These are phyloP conservation scores for Lachancea sp. DNA, from an alignment of 805 yeast genomes.

Conservation along the genomic window DNA sequence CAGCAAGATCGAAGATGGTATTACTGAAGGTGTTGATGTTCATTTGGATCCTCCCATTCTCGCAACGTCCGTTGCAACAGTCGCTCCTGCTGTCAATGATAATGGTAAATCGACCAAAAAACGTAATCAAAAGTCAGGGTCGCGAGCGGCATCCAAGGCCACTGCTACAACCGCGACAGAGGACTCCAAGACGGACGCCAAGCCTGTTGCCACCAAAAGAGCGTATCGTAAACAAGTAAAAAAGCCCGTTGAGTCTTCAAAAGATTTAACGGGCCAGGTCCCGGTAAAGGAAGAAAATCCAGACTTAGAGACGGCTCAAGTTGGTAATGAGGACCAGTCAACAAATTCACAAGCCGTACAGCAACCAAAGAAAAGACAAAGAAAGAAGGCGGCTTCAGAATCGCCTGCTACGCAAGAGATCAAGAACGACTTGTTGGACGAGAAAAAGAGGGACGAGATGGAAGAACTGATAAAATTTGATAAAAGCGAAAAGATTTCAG, in stretches of 20 bases:
- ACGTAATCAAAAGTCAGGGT: neutral
- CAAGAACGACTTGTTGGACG: slow-evolving; percentile 7
- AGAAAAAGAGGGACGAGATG: slow-evolving; percentile 10
- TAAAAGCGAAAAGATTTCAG: slow-evolving; percentile 5
- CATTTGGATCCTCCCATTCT: neutral
- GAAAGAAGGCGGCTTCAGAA: neutral
- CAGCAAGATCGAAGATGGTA: slow-evolving; percentile 1
- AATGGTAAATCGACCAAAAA: slow-evolving; percentile 1
- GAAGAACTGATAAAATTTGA: slow-evolving; percentile 8
- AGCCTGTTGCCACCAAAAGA: neutral
- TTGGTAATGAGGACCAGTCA: neutral
- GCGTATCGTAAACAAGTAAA: slow-evolving; percentile 3
- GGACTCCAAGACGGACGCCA: slow-evolving; percentile 2
- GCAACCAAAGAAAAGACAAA: slow-evolving; percentile 6
- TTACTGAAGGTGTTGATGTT: neutral
- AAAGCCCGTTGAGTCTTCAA: neutral
- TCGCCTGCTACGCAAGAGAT: slow-evolving; percentile 3
- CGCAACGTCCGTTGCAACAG: neutral
- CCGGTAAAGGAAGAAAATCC: neutral
- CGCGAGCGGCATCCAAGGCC: neutral
- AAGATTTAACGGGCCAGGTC: slow-evolving; percentile 3
- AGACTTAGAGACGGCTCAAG: neutral
- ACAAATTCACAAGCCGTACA: neutral
- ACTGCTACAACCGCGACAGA: neutral
- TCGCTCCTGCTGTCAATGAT: neutral